Evolutionary conservation across 176 grass and related monocot species (phyloP).

Genomic region (Guadua angustifolia): DNA sequence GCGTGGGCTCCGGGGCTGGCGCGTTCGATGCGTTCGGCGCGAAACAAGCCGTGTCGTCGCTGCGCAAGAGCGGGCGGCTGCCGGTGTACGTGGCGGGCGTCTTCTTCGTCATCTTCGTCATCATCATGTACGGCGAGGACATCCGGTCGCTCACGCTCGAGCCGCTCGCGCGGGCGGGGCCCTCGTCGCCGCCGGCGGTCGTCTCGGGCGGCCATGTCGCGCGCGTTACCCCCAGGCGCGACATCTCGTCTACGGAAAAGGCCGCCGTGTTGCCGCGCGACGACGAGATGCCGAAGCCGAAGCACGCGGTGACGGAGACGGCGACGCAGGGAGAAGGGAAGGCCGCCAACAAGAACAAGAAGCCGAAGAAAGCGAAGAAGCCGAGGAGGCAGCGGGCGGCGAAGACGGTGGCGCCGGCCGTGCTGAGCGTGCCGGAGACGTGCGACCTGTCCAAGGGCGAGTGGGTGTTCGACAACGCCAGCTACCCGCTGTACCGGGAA

Average conservation of each 20-base stretch:
- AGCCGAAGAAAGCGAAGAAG: constrained; percentile 34
- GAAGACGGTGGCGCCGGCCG: constrained; percentile 50
- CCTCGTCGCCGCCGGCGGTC: not conserved
- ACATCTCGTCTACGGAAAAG: constrained; percentile 22
- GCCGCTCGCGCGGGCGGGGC: constrained; percentile 34
- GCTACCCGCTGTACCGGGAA: constrained; percentile 78
- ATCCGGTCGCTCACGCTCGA: constrained; percentile 54
- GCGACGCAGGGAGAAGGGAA: constrained; percentile 1
- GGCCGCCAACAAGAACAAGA: not conserved
- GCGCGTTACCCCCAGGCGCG: constrained; percentile 25
- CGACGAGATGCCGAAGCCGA: constrained; percentile 18
- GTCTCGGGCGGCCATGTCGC: not conserved
- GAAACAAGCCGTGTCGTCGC: constrained; percentile 38
- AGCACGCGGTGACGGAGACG: not conserved
- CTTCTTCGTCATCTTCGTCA: constrained; percentile 55
- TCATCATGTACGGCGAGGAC: constrained; percentile 81
- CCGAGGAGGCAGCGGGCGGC: constrained; percentile 19
- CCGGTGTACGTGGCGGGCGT: constrained; percentile 56
- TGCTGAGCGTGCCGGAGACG: constrained; percentile 55
- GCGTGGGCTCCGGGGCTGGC: constrained; percentile 2
- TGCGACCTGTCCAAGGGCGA: constrained; percentile 72
- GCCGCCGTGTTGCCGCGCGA: constrained; percentile 17
- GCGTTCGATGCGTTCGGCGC: constrained; percentile 35
- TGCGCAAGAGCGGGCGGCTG: constrained; percentile 58
- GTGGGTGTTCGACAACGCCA: constrained; percentile 80